Conservation (phyloP, 139 green algal genomes). For the Dunaliella primolecta region DNA sequence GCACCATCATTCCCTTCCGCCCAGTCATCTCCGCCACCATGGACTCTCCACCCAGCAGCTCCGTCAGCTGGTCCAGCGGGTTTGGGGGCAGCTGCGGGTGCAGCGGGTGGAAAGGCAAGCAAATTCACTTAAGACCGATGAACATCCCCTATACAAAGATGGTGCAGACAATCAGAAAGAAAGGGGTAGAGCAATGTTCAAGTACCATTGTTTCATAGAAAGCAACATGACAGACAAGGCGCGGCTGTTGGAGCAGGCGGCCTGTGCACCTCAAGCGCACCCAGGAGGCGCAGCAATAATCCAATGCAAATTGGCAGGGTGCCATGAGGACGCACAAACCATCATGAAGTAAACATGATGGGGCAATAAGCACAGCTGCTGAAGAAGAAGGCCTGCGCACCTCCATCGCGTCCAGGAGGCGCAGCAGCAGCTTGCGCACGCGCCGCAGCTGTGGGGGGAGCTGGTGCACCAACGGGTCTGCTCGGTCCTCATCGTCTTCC, state of each 20-base stretch:
- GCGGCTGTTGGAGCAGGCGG: no score
- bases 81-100: conserved; percentile 56
- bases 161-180: background rate
- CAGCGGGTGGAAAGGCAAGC: background rate
- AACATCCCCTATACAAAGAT: no score
- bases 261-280: no score
- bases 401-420: conserved; percentile 44
- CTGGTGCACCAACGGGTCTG: background rate
- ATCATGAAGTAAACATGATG: no score
- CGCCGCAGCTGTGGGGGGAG: conserved; percentile 29
- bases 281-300: no score
- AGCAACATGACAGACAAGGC: no score
- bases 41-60: conserved; percentile 53
- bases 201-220: background rate
- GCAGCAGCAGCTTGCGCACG: conserved; percentile 41
- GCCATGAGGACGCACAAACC: no score
- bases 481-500: background rate
- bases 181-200: background rate
- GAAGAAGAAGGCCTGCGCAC: no score
- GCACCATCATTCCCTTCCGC: conserved; percentile 50
- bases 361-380: no score
- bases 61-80: conserved; percentile 64
- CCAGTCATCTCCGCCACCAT: conserved; percentile 74
- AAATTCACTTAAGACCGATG: no score
- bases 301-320: no score